Base-by-base conservation (phyloP, 2,329 filamentous ascomycete genomes). In the Dothidotthia symphoricarpi region DNA sequence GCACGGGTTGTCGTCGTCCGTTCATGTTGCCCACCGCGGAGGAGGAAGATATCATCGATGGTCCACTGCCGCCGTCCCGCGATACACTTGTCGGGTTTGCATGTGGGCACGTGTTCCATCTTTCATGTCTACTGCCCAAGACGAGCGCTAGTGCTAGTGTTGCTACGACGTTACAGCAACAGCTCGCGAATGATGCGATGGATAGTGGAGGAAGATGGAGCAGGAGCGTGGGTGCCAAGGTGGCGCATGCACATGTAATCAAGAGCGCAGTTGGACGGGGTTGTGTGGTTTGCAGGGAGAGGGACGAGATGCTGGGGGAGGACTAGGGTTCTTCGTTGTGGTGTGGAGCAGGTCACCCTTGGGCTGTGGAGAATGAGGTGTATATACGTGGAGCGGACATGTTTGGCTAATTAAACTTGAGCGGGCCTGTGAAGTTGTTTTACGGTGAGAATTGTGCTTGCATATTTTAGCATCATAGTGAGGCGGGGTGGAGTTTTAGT, bases 81-180 rank as follows among this genome's bases (percentile, higher is more conserved):
- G 84, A 90, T 60, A 85, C 85, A 0, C 71, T 94, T 2, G 77
- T 91, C 5, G 87, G 86, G 3, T 93, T 91, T 61, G 82, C 83
- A 1, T 94, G 88, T 58, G 85, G 86, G 0, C 87, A 93, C 59
- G 82, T 88, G 16, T 93, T 86, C 62, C 88, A 94, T 55, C 73
- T 90, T 2, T 75, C 77, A 3, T 88, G 90, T 56, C 69, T 93
- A 13, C 66, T 91, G 24, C 63, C 63, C 3, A 64, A 64, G 45
- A 66, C 62, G 6, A 64, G 60, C 38, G 25, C 75, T 54, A 36
- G 73, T 68, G 61, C 64, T 15, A 68, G 57, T 24, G 59, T 67
- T 2, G 64, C 70, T 0, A 66, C 67, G 11, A 67, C 70, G 16
- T 47, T 76, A 36, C 69, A 83, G 39, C 50, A 63, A 28, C 55